Base-by-base conservation (phyloP, 768 basidiomycete genomes). In the Cystofilobasidium ferigula region DNA sequence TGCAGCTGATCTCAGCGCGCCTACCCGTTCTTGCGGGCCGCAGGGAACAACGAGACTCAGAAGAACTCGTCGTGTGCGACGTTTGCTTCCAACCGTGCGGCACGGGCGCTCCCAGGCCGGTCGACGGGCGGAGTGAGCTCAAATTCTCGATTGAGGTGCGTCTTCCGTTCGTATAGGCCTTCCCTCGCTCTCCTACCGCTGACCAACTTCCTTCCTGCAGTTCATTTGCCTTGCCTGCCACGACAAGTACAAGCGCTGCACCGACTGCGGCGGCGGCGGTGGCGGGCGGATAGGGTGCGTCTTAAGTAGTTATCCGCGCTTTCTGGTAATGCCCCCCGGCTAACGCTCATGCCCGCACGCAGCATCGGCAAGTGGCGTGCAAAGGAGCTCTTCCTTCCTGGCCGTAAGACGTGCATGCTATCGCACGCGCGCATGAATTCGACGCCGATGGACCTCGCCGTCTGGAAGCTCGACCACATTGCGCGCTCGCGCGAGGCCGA, bases 211-310 rank as follows among this genome's bases (percentile, higher is more conserved):
- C 64, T 36, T 43, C 38, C 10, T 14, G 5, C 38, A 73, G 67
- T 69, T 71, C 6, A 45, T 73, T 10, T 73, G 72, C 57, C 38
- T 63, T 3, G 48, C 59, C 24, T 73, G 72, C 68, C 63, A 70
- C 24, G 42, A 53, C 3, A 62, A 67, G 9, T 73, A 73, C 57
- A 43, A 61, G 20, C 64, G 72, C 0, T 73, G 72, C 54, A 70
- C 72, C 13, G 72, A 73, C 47, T 73, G 72, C 57, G 70, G 68
- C 1, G 65, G 62, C 9, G 72, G 71, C 4, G 72, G 72, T 0
- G 72, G 72, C 22, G 71, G 68, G 0, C 65, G 68, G 32, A 61
- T 70, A 47, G 72, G 70, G 70, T 72, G 42, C 34, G 70, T 60
- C 45, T 40, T 13, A 20, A 42, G 10, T 42, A 42, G 10, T 20